Percentiles rank a stretch among this genome's conserved stretches.
These are phyloP conservation scores for Tylopilus sp. DNA, from an alignment of 768 basidiomycete species.

Conservation along the genomic window DNA sequence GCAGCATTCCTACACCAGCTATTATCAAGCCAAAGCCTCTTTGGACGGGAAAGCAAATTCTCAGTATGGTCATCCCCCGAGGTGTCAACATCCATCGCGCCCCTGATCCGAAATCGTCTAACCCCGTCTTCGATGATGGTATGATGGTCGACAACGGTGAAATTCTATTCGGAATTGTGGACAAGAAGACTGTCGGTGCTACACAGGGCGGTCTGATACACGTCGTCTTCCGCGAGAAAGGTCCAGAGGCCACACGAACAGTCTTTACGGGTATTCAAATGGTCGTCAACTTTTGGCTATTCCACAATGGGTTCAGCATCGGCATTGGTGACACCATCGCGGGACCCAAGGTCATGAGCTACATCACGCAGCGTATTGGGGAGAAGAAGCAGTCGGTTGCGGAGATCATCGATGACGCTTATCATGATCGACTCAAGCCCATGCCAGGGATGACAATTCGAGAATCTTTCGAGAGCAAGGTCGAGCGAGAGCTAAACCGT, in stretches of 20 bases:
- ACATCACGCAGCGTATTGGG: constrained; percentile 79
- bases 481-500: constrained; percentile 87
- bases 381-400: constrained; percentile 79
- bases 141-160: constrained; percentile 97
- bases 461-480: constrained; percentile 93
- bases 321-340: constrained; percentile 99
- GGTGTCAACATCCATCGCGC: constrained; percentile 91
- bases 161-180: constrained; percentile 90
- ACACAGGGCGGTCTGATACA: constrained; percentile 93
- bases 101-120: constrained; percentile 73
- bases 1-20: constrained; percentile 84
- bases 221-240: constrained; percentile 96
- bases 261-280: constrained; percentile 93
- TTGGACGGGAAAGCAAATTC: constrained; percentile 97
- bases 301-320: constrained; percentile 98
- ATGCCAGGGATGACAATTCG: constrained; percentile 98
- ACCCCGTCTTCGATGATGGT: constrained; percentile 88
- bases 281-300: constrained; percentile 97
- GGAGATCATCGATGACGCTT: constrained; percentile 75
- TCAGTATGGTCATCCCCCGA: constrained; percentile 87
- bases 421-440: constrained; percentile 82
- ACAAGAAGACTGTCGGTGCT: constrained; percentile 99
- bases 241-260: constrained; percentile 83
- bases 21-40: constrained; percentile 96
- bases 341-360: constrained; percentile 81